Base-by-base conservation (phyloP, 768 basidiomycete species). In the Pulveroboletus frians region DNA sequence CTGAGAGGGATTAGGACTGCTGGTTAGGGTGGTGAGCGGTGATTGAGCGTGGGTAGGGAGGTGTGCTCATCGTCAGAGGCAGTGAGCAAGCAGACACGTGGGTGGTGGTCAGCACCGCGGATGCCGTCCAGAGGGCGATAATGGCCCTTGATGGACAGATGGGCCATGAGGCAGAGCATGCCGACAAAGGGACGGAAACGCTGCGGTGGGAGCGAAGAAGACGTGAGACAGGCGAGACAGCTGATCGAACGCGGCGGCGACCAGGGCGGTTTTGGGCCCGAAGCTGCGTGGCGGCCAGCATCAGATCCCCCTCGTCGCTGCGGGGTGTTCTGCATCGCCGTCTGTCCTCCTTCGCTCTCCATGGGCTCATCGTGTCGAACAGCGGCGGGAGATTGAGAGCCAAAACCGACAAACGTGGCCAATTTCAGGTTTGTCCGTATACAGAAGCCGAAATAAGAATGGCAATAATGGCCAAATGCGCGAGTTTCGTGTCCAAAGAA, bases 401-500 rank as follows among this genome's bases (percentile, higher is more conserved):
- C 35, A 47, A 57, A 40, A 13, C 46, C 9, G 27, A 31, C 1
- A 14, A n/a, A 39, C 3, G 5, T 32, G 18, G 1, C 13, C 27
- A 46, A 40, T 39, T 35, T 31, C 5, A 43, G 30, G 42, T 42
- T 36, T 41, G 31, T 23, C 48, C 47, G 11, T 23, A 15, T 51
- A 29, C 6, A 53, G 42, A 44, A 49, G 3, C 32, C 20, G 8
- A 30, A 10, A 56, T 45, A 43, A 40, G 11, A 48, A 38, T 32
- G 31, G 43, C 2, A 46, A 60, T 58, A 48, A 43, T 17, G 39
- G 15, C 8, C 3, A 35, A 62, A 58, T 47, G 18, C 9, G 5
- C 15, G 37, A 58, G 58, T 60, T 57, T 67, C 45, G 65, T 68
- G 53, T 31, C 60, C 56, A 67, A 65, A 64, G 18, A 51, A 43